phyloP scores from a whole-genome alignment of 306 rosid genomes.

The Benincasa hispida region DNA sequence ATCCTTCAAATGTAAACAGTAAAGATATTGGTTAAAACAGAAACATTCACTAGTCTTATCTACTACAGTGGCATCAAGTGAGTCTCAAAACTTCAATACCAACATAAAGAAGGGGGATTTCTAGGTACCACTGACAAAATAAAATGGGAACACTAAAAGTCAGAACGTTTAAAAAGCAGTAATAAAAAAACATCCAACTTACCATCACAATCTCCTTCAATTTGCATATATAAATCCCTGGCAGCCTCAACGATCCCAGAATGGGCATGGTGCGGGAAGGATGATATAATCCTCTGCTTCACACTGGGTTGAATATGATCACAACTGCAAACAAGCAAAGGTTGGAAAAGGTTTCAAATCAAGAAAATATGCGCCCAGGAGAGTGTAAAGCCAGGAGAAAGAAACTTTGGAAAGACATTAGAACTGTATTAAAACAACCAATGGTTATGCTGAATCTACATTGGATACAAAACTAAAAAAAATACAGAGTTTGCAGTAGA shows the following conservation, averaged over 20 bases:
- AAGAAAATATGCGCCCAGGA: neutral
- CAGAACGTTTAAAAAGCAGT: neutral
- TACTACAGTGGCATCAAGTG: neutral
- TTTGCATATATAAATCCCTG: slow-evolving; percentile 63
- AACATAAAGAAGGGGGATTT: neutral
- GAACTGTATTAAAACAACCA: neutral
- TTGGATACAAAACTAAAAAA: neutral
- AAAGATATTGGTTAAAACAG: neutral
- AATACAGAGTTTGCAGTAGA: neutral
- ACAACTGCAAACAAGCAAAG: slow-evolving; percentile 34
- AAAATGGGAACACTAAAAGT: neutral
- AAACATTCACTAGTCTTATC: neutral
- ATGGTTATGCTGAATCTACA: neutral
- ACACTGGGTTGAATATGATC: slow-evolving; percentile 26
- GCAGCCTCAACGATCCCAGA: slow-evolving; percentile 83
- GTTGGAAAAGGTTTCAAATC: slow-evolving; percentile 1
- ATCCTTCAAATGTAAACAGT: neutral
- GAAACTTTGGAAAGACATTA: neutral
- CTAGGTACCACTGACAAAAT: neutral
- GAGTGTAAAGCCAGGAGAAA: neutral
- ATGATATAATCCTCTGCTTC: slow-evolving; percentile 34
- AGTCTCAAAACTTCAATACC: neutral
- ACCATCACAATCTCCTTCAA: slow-evolving; percentile 65
- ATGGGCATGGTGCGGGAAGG: slow-evolving; percentile 78
- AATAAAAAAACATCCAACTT: slow-evolving; percentile 10